A percentile compares a stretch with the other conserved stretches of the same genome.
Conservation (phyloP, 331 rosid species). For the Saraca asoca region DNA sequence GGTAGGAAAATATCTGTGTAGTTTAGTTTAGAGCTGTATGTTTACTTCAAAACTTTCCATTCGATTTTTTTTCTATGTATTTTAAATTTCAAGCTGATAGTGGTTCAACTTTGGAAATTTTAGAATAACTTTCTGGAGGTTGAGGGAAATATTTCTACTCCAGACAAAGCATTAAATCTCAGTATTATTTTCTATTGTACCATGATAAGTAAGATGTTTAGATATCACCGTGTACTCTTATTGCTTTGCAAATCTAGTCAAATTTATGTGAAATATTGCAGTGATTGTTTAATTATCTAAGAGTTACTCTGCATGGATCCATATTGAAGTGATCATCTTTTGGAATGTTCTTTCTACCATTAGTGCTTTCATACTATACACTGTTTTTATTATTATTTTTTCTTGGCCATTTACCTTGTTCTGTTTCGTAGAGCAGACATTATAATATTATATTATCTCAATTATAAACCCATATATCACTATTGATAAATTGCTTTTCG, state of each 20-base stretch:
- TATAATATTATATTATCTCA: no score
- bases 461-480: no score
- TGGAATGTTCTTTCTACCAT: not conserved
- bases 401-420: no score
- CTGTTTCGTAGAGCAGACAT: no score
- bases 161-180: no score
- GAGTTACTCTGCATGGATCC: conserved; percentile 10
- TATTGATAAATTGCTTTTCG: not conserved
- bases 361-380: not conserved
- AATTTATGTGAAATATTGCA: conserved; percentile 6
- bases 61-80: not conserved
- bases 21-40: not conserved
- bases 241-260: no score
- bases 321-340: not conserved
- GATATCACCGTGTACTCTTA: no score
- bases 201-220: not conserved
- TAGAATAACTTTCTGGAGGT: not conserved
- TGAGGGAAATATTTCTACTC: no score
- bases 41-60: not conserved
- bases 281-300: not conserved
- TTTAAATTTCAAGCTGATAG: not conserved
- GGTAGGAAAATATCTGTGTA: not conserved
- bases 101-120: not conserved
- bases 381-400: not conserved
- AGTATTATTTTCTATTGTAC: no score